Conservation (phyloP, 331 rosid species). For the Erythrophleum ivorense region DNA sequence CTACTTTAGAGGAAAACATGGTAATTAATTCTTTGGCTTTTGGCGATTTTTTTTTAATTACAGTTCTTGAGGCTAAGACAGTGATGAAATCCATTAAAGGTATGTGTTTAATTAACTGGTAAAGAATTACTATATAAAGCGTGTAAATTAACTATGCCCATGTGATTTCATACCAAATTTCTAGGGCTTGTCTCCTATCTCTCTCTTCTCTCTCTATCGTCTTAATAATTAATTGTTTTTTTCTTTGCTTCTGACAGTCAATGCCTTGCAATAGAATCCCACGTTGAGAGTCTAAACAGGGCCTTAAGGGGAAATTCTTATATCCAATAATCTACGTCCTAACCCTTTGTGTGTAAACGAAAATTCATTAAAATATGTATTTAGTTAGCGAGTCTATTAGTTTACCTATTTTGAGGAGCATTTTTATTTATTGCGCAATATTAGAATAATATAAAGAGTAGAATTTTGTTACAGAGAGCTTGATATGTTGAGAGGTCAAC, state of each 20-base stretch:
- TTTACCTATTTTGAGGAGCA: no score
- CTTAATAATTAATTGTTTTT: neutral
- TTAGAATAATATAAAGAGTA: no score
- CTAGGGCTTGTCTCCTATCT: neutral
- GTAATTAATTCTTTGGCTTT: constrained; percentile 1
- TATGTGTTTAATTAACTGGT: neutral
- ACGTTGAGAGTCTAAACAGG: neutral
- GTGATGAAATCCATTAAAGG: no score
- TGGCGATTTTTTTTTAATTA: neutral
- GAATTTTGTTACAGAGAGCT: no score
- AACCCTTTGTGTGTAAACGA: no score
- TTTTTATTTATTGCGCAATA: no score
- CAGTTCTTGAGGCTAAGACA: neutral
- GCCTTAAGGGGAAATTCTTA: no score
- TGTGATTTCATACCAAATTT: constrained; percentile 35
- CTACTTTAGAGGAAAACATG: constrained; percentile 26
- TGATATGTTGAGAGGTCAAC: no score
- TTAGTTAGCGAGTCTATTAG: no score
- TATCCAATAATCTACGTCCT: no score
- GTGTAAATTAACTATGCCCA: constrained; percentile 30
- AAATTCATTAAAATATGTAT: no score
- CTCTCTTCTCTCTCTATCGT: neutral
- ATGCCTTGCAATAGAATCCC: constrained; percentile 51
- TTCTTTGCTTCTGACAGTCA: constrained; percentile 36
- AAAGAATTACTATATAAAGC: no score